Evolutionary conservation across 1,139 yeast species (phyloP), one percentile per base, ranked within the genome.

Genomic region (Diutina rugosa): DNA sequence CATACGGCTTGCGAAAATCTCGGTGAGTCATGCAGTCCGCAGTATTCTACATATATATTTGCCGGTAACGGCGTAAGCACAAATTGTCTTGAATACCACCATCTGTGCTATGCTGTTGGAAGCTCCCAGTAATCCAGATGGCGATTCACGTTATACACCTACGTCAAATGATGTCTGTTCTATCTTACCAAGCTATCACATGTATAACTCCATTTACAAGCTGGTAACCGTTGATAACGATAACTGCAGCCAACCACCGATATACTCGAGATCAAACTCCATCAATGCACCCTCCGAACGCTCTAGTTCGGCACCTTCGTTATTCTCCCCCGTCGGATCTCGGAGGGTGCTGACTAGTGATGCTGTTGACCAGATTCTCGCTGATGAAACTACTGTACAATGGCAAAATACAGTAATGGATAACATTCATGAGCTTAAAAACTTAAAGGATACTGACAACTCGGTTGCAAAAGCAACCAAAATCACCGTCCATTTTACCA

Each of bases 361-460:
- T 6, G 3, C 41, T 8, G 46, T 35, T 35, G 32, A 49, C 16
- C 26, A 16, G 26, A 68, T 69, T 52, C 60, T 69, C 45, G 72
- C 77, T 47, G 74, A 73, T 62, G 77, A 73, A 61, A 64, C 61
- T 54, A 63, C 69, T 18, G 62, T 62, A 46, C 58, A 63, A 44
- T 74, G 78, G 78, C 67, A 70, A 55, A 72, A 70, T 56, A 73
- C 77, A 1, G 63, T 75, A 51, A 66, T 75, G 57, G 77, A 73
- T 60, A 73, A 75, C 62, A 67, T 73, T 45, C 71, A 69, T 59
- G 67, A 66, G 46, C 65, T 73, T 56, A 69, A 70, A 54, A 70
- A 73, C 59, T 65, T 74, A 62, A 64, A 76, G 9, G 60, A 66
- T 52, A 60, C 71, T 10, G 66, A 64, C 41, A 73, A 72, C 56